phyloP scores from a whole-genome alignment of 2,329 filamentous ascomycete species.

The Aureobasidium musti region DNA sequence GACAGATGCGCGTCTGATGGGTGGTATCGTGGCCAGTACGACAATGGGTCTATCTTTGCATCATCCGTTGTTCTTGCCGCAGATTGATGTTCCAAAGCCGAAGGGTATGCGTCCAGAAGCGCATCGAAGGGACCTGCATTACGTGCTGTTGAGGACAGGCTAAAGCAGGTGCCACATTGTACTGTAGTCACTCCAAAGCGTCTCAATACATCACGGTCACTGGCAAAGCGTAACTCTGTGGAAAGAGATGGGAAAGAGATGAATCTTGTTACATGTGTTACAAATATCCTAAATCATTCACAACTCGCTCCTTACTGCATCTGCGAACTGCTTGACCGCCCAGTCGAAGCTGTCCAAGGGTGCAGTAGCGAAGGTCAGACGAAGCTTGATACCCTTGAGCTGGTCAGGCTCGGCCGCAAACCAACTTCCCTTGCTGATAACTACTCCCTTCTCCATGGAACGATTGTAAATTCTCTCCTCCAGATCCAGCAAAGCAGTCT shows the following conservation, averaged over 20 bases:
- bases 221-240: not conserved
- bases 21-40: not conserved
- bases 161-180: not conserved
- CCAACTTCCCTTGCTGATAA: constrained; percentile 21
- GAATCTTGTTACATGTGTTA: not conserved
- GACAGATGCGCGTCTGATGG: not conserved
- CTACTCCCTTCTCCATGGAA: constrained; percentile 21
- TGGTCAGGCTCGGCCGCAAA: constrained; percentile 10
- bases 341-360: constrained; percentile 21
- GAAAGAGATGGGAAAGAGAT: not conserved
- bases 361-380: constrained; percentile 18
- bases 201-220: too few relatives aligned
- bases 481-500: constrained; percentile 4
- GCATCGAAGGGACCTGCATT: not conserved
- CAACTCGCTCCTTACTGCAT: constrained; percentile 5
- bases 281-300: not conserved
- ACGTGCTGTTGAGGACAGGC: not conserved
- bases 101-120: not conserved
- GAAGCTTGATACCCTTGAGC: constrained; percentile 15
- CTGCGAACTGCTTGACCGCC: constrained; percentile 22
- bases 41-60: not conserved
- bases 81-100: not conserved
- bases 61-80: constrained; percentile 12
- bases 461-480: constrained; percentile 20
- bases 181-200: not conserved